Conservation (phyloP, 805 yeast species). For the Wickerhamomyces bisporus region DNA sequence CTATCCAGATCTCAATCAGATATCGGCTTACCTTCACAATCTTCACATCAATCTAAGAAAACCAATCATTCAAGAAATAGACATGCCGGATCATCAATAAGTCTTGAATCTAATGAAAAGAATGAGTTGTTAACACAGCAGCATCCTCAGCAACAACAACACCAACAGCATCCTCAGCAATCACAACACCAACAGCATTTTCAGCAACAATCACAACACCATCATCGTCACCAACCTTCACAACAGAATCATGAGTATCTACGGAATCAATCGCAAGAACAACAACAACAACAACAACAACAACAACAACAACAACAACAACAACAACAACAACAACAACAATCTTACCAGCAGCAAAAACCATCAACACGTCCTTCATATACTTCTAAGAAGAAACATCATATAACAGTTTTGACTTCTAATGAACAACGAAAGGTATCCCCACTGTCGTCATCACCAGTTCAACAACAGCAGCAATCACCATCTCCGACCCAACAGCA, state of each 20-base stretch:
- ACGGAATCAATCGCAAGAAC: background rate
- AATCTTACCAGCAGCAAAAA: slow-evolving; percentile 6
- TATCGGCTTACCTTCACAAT: slow-evolving; percentile 2
- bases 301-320: background rate
- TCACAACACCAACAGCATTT: background rate
- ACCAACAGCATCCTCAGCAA: slow-evolving; percentile 2
- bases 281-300: slow-evolving; percentile 1
- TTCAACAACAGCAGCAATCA: slow-evolving; percentile 3
- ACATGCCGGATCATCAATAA: slow-evolving; percentile 25
- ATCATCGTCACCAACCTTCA: background rate
- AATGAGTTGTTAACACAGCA: background rate
- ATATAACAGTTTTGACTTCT: background rate
- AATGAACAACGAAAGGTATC: slow-evolving; percentile 10
- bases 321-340: background rate
- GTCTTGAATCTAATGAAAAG: slow-evolving; percentile 5
- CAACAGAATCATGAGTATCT: background rate
- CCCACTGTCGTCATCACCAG: slow-evolving; percentile 7
- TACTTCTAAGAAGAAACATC: too few relatives aligned
- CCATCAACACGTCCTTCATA: background rate
- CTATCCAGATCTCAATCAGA: slow-evolving; percentile 15
- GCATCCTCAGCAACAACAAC: slow-evolving; percentile 2
- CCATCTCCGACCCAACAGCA: background rate
- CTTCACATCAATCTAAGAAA: slow-evolving; percentile 5
- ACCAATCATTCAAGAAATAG: slow-evolving; percentile 33
- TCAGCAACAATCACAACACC: slow-evolving; percentile 4